A percentile compares a stretch with the other conserved stretches of the same genome.
phyloP scores from a whole-genome alignment of 768 basidiomycete genomes.

The Candolleomyces eurysporus region DNA sequence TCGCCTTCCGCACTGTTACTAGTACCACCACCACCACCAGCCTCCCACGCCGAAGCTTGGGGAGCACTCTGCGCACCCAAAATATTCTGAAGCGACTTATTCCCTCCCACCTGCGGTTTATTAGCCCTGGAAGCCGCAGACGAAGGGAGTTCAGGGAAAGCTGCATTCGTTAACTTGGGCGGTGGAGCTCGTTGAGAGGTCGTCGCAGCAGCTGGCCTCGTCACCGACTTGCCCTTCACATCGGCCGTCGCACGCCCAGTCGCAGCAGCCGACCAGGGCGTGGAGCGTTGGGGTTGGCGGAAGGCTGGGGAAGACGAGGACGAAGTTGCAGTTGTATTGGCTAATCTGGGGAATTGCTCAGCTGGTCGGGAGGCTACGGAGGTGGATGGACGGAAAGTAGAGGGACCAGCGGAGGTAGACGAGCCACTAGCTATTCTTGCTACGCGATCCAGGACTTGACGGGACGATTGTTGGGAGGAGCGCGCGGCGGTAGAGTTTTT shows the following conservation, averaged over 20 bases:
- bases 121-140: conserved; percentile 27
- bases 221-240: not conserved
- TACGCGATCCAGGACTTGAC: conserved; percentile 83
- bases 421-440: conserved; percentile 70
- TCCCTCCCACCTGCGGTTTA: conserved; percentile 57
- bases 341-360: conserved; percentile 36
- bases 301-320: conserved; percentile 28
- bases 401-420: conserved; percentile 22
- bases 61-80: conserved; percentile 45
- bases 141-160: conserved; percentile 72
- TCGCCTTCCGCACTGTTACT: conserved; percentile 40
- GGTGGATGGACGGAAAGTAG: not conserved
- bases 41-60: conserved; percentile 40
- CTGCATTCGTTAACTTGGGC: conserved; percentile 49
- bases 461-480: conserved; percentile 53
- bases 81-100: conserved; percentile 66
- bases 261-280: conserved; percentile 57
- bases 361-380: conserved; percentile 18
- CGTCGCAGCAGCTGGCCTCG: conserved; percentile 8
- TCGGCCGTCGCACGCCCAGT: conserved; percentile 13
- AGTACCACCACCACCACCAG: conserved; percentile 7
- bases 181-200: conserved; percentile 20
- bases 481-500: conserved; percentile 70
- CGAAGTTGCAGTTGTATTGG: conserved; percentile 15
- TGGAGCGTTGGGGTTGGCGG: conserved; percentile 49